Percentiles rank a stretch among this genome's conserved stretches.
phyloP scores from a whole-genome alignment of 2,329 filamentous ascomycete species.

The Pseudocercospora cruenta region DNA sequence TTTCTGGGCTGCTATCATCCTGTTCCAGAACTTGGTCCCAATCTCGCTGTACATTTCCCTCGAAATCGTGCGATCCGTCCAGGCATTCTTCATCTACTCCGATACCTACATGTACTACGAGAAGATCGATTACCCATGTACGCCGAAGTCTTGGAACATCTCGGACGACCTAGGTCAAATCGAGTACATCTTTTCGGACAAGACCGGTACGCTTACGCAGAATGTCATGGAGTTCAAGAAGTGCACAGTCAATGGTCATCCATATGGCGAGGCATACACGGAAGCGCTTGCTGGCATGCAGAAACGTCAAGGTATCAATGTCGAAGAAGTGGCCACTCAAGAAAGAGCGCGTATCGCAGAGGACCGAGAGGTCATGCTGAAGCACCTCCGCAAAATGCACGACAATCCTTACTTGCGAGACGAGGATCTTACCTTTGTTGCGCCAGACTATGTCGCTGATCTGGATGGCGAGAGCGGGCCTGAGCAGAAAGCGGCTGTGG shows the following conservation, averaged over 20 bases:
- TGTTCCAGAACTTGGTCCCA: slow-evolving; percentile 98
- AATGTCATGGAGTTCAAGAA: slow-evolving; percentile 99
- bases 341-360: slow-evolving; percentile 77
- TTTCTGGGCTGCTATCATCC: slow-evolving; percentile 91
- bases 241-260: slow-evolving; percentile 90
- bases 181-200: slow-evolving; percentile 98
- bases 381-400: slow-evolving; percentile 73
- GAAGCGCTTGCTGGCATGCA: slow-evolving; percentile 97
- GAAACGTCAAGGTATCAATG: slow-evolving; percentile 83
- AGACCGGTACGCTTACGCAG: slow-evolving; percentile 86
- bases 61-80: slow-evolving; percentile 89
- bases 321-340: slow-evolving; percentile 75
- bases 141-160: slow-evolving; percentile 98
- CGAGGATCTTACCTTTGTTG: slow-evolving; percentile 87
- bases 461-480: slow-evolving; percentile 74
- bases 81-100: slow-evolving; percentile 97
- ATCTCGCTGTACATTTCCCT: slow-evolving; percentile 97
- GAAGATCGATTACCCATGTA: slow-evolving; percentile 87
- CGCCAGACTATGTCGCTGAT: slow-evolving; percentile 85
- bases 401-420: slow-evolving; percentile 90
- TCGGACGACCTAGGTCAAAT: slow-evolving; percentile 98
- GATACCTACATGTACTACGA: slow-evolving; percentile 98
- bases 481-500: slow-evolving; percentile 76
- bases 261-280: slow-evolving; percentile 96
- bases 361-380: slow-evolving; percentile 73